phyloP scores from a whole-genome alignment of 768 basidiomycete genomes.

The Hypholoma fasciculare region DNA sequence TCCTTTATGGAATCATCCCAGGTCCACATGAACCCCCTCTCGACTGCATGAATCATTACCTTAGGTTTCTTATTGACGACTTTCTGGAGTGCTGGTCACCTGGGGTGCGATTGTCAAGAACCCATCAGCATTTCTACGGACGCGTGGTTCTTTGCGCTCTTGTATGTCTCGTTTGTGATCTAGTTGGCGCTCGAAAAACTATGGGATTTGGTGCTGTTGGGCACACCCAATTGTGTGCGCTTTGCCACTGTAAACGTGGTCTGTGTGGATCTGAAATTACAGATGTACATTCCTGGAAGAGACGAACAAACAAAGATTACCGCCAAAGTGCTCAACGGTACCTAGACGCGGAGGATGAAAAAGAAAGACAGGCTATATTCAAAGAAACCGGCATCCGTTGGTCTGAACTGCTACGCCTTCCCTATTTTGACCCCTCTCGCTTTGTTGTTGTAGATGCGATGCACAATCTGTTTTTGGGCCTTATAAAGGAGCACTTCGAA shows the following conservation, averaged over 20 bases:
- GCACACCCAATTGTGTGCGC: constrained; percentile 2
- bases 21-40: constrained; percentile 1
- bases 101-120: not conserved
- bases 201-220: not conserved
- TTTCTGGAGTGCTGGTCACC: not conserved
- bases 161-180: constrained; percentile 5
- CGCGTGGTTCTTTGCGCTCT: constrained; percentile 3
- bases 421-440: constrained; percentile 32
- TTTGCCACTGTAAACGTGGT: constrained; percentile 4
- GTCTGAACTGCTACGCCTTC: constrained; percentile 22
- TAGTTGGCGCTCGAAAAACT: constrained; percentile 2
- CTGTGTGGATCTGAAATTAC: not conserved
- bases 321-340: constrained; percentile 15
- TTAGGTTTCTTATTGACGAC: not conserved
- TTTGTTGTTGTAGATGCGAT: constrained; percentile 35
- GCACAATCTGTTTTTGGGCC: constrained; percentile 37
- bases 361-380: constrained; percentile 9
- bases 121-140: not conserved
- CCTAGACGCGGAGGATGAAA: constrained; percentile 11
- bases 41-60: not conserved
- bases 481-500: constrained; percentile 30
- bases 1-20: not conserved
- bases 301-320: constrained; percentile 13
- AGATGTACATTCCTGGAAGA: constrained; percentile 9
- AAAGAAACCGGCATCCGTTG: constrained; percentile 26